phyloP scores from a whole-genome alignment of 83 land plant genomes.

The Thuja plicata region DNA sequence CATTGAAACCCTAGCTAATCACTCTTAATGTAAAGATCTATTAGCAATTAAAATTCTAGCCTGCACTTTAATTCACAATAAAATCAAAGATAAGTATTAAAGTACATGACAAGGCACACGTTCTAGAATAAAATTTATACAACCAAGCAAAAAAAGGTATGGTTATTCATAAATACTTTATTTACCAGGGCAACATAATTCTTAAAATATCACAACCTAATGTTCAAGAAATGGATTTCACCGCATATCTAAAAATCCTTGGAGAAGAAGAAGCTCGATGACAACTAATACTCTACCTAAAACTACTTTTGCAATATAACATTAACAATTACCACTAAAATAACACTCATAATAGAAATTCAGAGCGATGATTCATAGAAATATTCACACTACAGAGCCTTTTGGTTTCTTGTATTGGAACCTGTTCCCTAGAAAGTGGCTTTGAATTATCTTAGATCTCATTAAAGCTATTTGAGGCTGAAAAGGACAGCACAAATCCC shows the following conservation, averaged over 20 bases:
- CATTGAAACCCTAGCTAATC: not conserved
- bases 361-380: not conserved
- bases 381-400: not conserved
- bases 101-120: not conserved
- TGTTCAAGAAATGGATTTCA: not conserved
- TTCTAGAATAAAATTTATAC: not conserved
- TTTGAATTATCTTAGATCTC: not conserved
- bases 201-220: not conserved
- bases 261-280: not conserved
- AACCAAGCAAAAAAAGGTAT: not conserved
- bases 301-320: not conserved
- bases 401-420: not conserved
- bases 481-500: not conserved
- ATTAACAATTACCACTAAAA: not conserved
- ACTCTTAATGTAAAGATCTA: not conserved
- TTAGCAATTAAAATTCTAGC: not conserved
- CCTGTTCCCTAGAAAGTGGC: not conserved
- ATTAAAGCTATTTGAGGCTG: slow-evolving; percentile 3
- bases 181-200: not conserved
- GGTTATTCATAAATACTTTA: not conserved
- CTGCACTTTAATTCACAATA: not conserved
- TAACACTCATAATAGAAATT: not conserved
- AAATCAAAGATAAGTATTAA: not conserved
- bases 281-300: not conserved
- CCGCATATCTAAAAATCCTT: not conserved